Base-by-base conservation (phyloP, 805 yeast species). In the Monosporozyma yasuniensis region DNA sequence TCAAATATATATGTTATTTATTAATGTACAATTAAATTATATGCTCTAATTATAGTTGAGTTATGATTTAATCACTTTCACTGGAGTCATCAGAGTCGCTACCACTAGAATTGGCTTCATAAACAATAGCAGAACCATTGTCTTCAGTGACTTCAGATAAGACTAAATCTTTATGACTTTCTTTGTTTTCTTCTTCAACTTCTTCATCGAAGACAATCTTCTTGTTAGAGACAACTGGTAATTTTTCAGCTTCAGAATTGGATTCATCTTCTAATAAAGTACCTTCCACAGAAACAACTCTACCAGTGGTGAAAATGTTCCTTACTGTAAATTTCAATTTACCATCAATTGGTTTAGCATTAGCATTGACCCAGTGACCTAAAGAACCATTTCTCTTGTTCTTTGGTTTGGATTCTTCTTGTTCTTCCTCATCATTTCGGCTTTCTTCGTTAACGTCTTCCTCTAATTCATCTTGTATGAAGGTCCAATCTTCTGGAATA, bases 331-430 rank as follows among this genome's bases (percentile, higher is more conserved):
- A 89, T 57, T 74, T 75, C 47, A 91, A 67, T 66, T 87, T 88
- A 3, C 96, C 97, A 56, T 85, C 96, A 18, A 93, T 73, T 49
- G 83, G 80, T 42, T 76, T 72, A 12, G 84, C 95, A 50, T 79
- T 72, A 42, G 73, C 84, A 64, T 91, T 96, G 11, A 73, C 73
- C 99, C 99, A 91, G 64, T 85, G 78, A 1, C 99, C 99, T 56
- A 86, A 72, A 0, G 89, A 82, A 51, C 74, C 74, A 50, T 50
- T 49, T 35, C 41, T 50, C 22, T 51, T 74, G 47, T 54, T 54
- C 30, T 48, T 52, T 11, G 47, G 50, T 3, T 52, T 50, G 9
- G 52, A 50, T n/a, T 46, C 44, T 16, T 21, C 41, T 32, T 35
- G 47, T 19, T 53, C 58, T 7, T 42, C 52, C 3, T 32, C 30